Evolutionary conservation across 2,329 filamentous ascomycete genomes (phyloP), one percentile per base, ranked within the genome.

Genomic region (Trichoderma atroviride): DNA sequence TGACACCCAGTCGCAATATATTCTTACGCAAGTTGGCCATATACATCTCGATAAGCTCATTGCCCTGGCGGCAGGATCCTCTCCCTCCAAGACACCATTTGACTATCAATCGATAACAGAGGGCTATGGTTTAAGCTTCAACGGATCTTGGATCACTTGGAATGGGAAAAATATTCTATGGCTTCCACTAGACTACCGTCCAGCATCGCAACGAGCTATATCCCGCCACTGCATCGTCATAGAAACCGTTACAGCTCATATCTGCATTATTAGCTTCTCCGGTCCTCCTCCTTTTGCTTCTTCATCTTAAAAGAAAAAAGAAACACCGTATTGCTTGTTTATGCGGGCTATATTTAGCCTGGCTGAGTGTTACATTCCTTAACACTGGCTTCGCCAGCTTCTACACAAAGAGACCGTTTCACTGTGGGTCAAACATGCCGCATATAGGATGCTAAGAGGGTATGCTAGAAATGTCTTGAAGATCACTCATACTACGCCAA

Each of bases 41-140:
- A 4, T 60, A 31, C 2, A 27, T 3, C 1, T 47, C 5, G 35
- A 60, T 19, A 47, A 60, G 16, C 19, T 60, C 19, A 47, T 60
- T 27, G 37, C 37, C 7, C 58, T 31, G 19, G 58, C 58, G 22
- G 35, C 35, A 22, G 24, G 11, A 5, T 19, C 16, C 2, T 14
- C 35, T 16, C 35, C 4, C 4, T 16, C 4, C 1, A 0, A 31
- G 16, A n/a, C 2, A 4, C 0, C 27, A 14, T 10, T 11, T 7
- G 58, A 60, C 16, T 47, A 47, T 16, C 9, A 31, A 0, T 14
- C 2, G 22, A n/a, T 60, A 4, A 29, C 40, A 1, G 37, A 60
- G 24, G 37, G 58, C 4, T 60, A 60, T n/a, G 58, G 58, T 0
- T 6, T 60, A 5, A 60, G 24, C 14, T 11, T 4, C 47, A 27